These are phyloP conservation scores for Diaporthe sp. DNA, from an alignment of 2,329 filamentous ascomycete species.

Conservation along the genomic window DNA sequence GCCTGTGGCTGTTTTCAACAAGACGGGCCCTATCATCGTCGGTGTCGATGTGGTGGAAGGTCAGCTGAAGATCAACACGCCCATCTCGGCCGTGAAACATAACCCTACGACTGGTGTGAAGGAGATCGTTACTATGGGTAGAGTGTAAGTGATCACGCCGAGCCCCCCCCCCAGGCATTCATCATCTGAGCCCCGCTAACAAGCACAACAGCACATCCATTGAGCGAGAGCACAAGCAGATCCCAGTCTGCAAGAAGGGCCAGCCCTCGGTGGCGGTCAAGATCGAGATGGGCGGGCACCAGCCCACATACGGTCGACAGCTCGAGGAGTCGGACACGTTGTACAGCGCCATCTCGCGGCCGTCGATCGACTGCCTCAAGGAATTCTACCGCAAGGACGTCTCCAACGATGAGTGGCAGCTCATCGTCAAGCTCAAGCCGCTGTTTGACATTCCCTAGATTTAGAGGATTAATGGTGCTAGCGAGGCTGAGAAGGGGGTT, in stretches of 20 bases:
- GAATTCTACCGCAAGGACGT: slow-evolving; percentile 94
- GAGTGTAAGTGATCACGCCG: slow-evolving; percentile 81
- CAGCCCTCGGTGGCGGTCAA: slow-evolving; percentile 98
- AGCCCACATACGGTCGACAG: slow-evolving; percentile 94
- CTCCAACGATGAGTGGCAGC: slow-evolving; percentile 90
- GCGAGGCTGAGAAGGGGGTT: background rate
- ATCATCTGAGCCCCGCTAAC: background rate
- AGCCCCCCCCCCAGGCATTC: background rate
- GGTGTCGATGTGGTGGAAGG: slow-evolving; percentile 97
- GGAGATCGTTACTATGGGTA: slow-evolving; percentile 86
- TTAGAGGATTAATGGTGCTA: background rate
- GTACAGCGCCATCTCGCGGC: slow-evolving; percentile 88
- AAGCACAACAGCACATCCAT: slow-evolving; percentile 80
- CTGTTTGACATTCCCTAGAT: slow-evolving; percentile 85
- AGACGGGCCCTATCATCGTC: slow-evolving; percentile 94
- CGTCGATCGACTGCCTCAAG: slow-evolving; percentile 95
- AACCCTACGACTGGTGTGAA: slow-evolving; percentile 84
- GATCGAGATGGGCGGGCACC: slow-evolving; percentile 92
- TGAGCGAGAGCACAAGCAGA: slow-evolving; percentile 97
- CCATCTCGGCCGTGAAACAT: slow-evolving; percentile 87
- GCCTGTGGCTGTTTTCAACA: slow-evolving; percentile 97
- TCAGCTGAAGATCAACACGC: slow-evolving; percentile 86
- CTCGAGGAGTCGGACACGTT: slow-evolving; percentile 91
- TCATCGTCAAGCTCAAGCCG: slow-evolving; percentile 96
- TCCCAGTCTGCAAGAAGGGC: slow-evolving; percentile 92